Evolutionary conservation across 768 basidiomycete genomes (phyloP), one percentile per base, ranked within the genome.

Genomic region (Podaxis sp.): DNA sequence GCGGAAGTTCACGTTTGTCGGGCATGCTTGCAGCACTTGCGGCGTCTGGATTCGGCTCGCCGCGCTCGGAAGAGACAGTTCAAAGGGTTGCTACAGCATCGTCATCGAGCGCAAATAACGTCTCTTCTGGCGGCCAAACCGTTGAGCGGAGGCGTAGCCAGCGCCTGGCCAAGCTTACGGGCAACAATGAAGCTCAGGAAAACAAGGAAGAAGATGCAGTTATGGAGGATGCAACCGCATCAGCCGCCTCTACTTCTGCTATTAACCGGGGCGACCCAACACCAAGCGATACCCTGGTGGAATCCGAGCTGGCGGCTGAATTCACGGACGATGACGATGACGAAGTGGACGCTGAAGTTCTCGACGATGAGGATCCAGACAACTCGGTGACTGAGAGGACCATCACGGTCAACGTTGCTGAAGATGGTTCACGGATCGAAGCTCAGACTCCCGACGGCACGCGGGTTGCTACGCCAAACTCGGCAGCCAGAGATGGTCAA

Each of bases 391-490:
- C 85, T 11, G 95, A 96, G 65, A 94, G 90, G 75, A 94, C 94
- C 0, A 89, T 97, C 49, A 93, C 87, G 33, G 77, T 98, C 27
- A 88, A 90, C 11, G 85, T 96, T 9, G 85, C 83, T 19, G 90
- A 93, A 76, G 95, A 96, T 74, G 96, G 94, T 7, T 88, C 90
- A n/a, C 93, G 90, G 72, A 84, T 98, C 8, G 94, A 95, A 70
- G 97, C 96, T 1, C 93, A 97, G 72, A 98, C 97, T 0, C 96
- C 97, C 2, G 94, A 98, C 66, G 97, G 97, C 0, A 98, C 96
- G 0, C 86, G 94, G 15, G 88, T 99, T 33, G 86, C 92, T 2
- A 98, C 97, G 3, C 96, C 97, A 0, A 89, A 81, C 59, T 82
- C 85, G 1, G 60, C 75, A 6, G 64, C 67, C 2, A 83, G 79